Percentiles rank a stretch among this genome's conserved stretches.
Conservation (phyloP, 202 grass and related monocot species). For the Carex arenaria region DNA sequence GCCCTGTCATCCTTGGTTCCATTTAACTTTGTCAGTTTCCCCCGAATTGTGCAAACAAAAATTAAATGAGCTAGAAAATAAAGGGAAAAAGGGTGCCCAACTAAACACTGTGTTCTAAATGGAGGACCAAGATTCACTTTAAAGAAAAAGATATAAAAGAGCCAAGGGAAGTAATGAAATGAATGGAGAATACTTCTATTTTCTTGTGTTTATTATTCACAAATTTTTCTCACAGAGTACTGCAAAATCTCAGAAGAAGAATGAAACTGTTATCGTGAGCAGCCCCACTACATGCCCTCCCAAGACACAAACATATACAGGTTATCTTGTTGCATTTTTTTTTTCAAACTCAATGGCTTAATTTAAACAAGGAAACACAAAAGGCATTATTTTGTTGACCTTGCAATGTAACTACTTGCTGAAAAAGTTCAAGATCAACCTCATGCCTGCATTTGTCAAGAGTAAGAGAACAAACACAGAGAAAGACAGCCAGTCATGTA, state of each 20-base stretch:
- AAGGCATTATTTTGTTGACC: neutral
- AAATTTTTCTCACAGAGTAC: neutral
- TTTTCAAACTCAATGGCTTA: neutral
- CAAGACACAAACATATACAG: neutral
- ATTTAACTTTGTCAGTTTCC: neutral
- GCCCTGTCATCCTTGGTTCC: neutral
- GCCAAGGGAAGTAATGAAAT: neutral
- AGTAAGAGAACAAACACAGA: constrained; percentile 27
- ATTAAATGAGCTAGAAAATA: neutral
- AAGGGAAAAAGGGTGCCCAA: neutral
- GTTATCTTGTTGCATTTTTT: neutral
- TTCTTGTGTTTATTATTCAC: neutral
- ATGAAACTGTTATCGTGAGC: constrained; percentile 9
- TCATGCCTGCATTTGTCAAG: constrained; percentile 51
- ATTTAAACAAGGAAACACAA: neutral
- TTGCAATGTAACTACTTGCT: neutral
- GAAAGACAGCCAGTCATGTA: constrained; percentile 38
- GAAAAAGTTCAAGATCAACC: constrained; percentile 26
- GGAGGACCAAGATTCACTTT: neutral
- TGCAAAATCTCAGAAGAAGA: constrained; percentile 7
- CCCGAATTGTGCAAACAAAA: neutral
- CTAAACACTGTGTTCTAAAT: neutral
- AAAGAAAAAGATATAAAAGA: neutral
- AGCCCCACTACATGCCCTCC: neutral
- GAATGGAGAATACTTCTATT: neutral